Base-by-base conservation (phyloP, 169 alveolate genomes). In the Cyclospora cayetanensis region DNA sequence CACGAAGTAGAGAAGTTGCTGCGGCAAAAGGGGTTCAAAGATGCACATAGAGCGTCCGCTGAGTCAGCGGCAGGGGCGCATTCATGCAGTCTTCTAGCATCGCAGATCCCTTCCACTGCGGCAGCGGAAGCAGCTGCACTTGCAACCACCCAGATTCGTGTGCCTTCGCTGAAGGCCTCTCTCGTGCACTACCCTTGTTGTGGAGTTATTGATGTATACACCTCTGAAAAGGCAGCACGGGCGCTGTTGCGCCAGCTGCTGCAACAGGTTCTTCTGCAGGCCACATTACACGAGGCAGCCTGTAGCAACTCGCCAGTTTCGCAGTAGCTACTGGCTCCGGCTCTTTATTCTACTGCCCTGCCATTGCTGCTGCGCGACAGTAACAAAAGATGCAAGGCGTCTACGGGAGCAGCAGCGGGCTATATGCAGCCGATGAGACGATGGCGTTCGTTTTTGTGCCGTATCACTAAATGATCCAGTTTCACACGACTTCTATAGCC, bases 241-340 rank as follows among this genome's bases (percentile, higher is more conserved):
- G 34, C 34, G 82, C 55, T 70, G 82, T 53, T 70, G 82, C 43
- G n/a, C 37, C 82, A 70, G 50, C 37, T 70, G 82, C 82, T 70
- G 82, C 82, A 70, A 53, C 82, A 37, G 39, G 82, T 70, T 46
- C 82, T 70, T 46, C 82, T 70, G 82, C 82, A 70, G 34, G 82
- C 82, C 11, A 70, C 82, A 1, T 4, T 37, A 18, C 82, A 70
- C 39, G 41, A n/a, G 29, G 4, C 55, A n/a, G 25, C 82, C 22
- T 70, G 55, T 35, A 35, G 34, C 53, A 70, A 34, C 39, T 7
- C 82, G 25, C 52, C 82, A n/a, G 82, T 42, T 35, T n/a, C 82
- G 0, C 39, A 25, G 41, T n/a, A 5, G 55, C 31, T 70, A 53
- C 55, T 70, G 55, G n/a, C n/a, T n/a, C n/a, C n/a, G n/a, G n/a